Evolutionary conservation across 805 yeast species (phyloP).

Genomic region (Pichia nakasei): DNA sequence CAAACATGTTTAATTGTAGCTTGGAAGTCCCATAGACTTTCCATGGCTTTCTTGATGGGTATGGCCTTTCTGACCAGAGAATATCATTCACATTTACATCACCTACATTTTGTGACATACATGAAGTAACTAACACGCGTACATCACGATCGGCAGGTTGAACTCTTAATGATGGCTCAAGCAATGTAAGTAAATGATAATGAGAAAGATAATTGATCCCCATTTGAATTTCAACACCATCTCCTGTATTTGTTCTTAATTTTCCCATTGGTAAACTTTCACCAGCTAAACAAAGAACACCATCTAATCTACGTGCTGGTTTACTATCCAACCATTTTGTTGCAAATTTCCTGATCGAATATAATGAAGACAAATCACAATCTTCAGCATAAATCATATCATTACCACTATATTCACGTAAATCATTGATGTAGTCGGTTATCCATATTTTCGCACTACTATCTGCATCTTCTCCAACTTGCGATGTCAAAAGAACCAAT

Average conservation of each 20-base stretch:
- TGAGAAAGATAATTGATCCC: slow-evolving; percentile 79
- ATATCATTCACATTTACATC: slow-evolving; percentile 53
- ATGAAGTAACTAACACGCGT: slow-evolving; percentile 67
- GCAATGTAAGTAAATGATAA: slow-evolving; percentile 66
- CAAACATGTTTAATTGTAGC: slow-evolving; percentile 64
- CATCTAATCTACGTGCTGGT: slow-evolving; percentile 88
- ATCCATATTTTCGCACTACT: slow-evolving; percentile 43
- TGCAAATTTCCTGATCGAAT: slow-evolving; percentile 80
- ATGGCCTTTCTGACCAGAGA: slow-evolving; percentile 49
- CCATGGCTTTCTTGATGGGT: slow-evolving; percentile 61
- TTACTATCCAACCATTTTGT: slow-evolving; percentile 88
- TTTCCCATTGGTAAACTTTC: slow-evolving; percentile 65
- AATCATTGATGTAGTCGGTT: slow-evolving; percentile 67
- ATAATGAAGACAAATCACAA: slow-evolving; percentile 68
- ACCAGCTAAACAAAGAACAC: slow-evolving; percentile 81
- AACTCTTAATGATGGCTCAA: slow-evolving; percentile 75
- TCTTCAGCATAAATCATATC: slow-evolving; percentile 81
- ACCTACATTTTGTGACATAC: slow-evolving; percentile 71
- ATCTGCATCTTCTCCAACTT: slow-evolving; percentile 39
- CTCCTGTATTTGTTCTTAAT: slow-evolving; percentile 57
- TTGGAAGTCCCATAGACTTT: slow-evolving; percentile 76
- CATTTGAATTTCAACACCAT: slow-evolving; percentile 81
- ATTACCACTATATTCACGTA: slow-evolving; percentile 63
- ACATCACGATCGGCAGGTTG: slow-evolving; percentile 97
- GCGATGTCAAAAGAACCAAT: slow-evolving; percentile 57